Evolutionary conservation across 345 rosid species (phyloP), one percentile per base, ranked within the genome.

Genomic region (Psidium guajava): DNA sequence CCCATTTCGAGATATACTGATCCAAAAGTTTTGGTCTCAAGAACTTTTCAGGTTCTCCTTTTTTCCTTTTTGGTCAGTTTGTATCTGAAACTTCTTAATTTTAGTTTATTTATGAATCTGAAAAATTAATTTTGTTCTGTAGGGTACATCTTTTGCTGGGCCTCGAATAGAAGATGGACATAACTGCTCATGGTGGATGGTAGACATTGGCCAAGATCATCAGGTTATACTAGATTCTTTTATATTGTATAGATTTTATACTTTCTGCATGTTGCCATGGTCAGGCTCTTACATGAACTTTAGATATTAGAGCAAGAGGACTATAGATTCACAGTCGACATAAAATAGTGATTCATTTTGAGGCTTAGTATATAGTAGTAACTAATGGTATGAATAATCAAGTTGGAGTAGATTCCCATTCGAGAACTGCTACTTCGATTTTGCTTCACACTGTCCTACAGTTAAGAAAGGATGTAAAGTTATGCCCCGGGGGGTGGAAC

Each of bases 121-220:
- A 69, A 18, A 69, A 21, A 32, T 69, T 54, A 84, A 55, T 6
- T 42, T 22, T 83, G 21, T 52, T 82, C 53, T 85, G 64, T 61
- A 97, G 99, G 98, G 98, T 58, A 95, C 95, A 59, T 96, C 91
- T 85, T 94, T 92, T 87, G 91, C 99, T 54, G 98, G 99, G 86
- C 95, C 98, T 82, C 92, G 98, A 55, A 89, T 92, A 87, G 98
- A 97, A 91, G 88, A 90, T 24, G 96, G 98, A 50, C 88, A 42
- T 44, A 91, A 87, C 85, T 90, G 90, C 83, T 88, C 98, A 0
- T 97, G 99, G 99, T 97, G 99, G 99, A 91, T 92, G 96, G 92
- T 97, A 85, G 99, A 95, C 90, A 86, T 97, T 42, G 98, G 99
- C 85, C 89, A 93, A 91, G 93, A 97, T 88, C 99, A 93, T 91